A percentile compares a stretch with the other conserved stretches of the same genome.
Conservation (phyloP, 805 yeast species). For the Kazachstania psychrophila region DNA sequence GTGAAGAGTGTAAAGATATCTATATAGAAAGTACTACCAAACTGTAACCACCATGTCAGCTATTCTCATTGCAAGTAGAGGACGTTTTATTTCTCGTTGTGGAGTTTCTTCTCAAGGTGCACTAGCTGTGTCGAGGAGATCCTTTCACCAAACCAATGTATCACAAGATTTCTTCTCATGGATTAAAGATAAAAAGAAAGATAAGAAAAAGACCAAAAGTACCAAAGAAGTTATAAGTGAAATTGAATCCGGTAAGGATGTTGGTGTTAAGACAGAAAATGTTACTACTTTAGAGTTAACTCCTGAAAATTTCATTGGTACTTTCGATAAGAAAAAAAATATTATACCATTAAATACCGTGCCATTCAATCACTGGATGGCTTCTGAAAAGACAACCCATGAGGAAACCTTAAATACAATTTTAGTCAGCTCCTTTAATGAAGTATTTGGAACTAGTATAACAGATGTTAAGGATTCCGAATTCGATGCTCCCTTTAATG, state of each 20-base stretch:
- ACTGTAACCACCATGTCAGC: too few relatives aligned
- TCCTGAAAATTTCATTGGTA: conserved; percentile 26
- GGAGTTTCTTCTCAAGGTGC: background rate
- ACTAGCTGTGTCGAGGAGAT: background rate
- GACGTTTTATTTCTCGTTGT: too few relatives aligned
- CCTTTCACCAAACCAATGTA: conserved; percentile 1
- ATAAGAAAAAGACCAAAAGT: conserved; percentile 8
- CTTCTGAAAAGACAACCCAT: conserved; percentile 16
- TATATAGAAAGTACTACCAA: too few relatives aligned
- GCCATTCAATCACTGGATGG: conserved; percentile 32
- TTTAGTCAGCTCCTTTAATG: conserved; percentile 12
- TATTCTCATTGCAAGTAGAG: too few relatives aligned
- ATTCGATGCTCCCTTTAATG: conserved; percentile 17
- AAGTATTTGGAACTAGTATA: conserved; percentile 3
- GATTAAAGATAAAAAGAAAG: conserved; percentile 30
- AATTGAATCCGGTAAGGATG: conserved; percentile 31
- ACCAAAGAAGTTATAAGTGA: conserved; percentile 30
- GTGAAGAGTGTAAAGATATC: too few relatives aligned
- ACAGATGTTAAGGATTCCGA: conserved; percentile 9
- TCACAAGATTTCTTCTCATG: conserved; percentile 31
- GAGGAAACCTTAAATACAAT: conserved; percentile 23
- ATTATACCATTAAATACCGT: conserved; percentile 12
- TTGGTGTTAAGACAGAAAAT: conserved; percentile 4
- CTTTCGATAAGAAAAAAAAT: conserved; percentile 6
- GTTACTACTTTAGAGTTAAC: conserved; percentile 15